Evolutionary conservation across 2,329 filamentous ascomycete genomes (phyloP).

Genomic region (Pezicula neosporulosa): DNA sequence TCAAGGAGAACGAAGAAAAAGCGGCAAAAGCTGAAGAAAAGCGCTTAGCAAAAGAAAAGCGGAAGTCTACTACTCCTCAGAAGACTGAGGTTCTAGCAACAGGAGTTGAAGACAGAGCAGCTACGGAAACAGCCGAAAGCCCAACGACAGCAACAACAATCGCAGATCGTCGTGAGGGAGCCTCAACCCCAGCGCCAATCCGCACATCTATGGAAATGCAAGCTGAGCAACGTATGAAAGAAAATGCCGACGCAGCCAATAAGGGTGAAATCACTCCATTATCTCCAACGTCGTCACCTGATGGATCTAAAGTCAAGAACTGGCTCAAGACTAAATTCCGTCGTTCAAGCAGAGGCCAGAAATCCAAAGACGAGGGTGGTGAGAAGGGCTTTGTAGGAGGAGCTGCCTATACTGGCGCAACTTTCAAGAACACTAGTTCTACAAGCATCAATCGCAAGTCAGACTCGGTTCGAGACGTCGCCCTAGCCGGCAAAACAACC

Average conservation of each 20-base stretch:
- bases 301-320: slow-evolving; percentile 32
- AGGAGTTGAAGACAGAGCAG: neutral
- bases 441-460: slow-evolving; percentile 29
- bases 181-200: slow-evolving; percentile 9
- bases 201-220: slow-evolving; percentile 26
- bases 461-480: slow-evolving; percentile 13
- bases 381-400: slow-evolving; percentile 47
- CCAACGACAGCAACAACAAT: slow-evolving; percentile 1
- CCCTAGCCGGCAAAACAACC: slow-evolving; percentile 6
- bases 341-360: slow-evolving; percentile 20
- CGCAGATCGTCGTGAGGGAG: slow-evolving; percentile 9
- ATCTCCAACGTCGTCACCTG: slow-evolving; percentile 14
- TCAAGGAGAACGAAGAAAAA: slow-evolving; percentile 50
- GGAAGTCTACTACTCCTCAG: slow-evolving; percentile 32
- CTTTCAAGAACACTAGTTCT: slow-evolving; percentile 40
- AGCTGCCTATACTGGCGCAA: slow-evolving; percentile 40
- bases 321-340: slow-evolving; percentile 55
- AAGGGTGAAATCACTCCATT: slow-evolving; percentile 14
- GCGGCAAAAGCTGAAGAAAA: slow-evolving; percentile 51
- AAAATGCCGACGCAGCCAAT: slow-evolving; percentile 17
- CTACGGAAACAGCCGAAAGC: neutral
- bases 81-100: neutral
- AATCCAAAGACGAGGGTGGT: slow-evolving; percentile 8
- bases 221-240: slow-evolving; percentile 17
- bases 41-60: slow-evolving; percentile 46